phyloP scores from a whole-genome alignment of 2,329 filamentous ascomycete genomes.

The Cercospora brassicicola region DNA sequence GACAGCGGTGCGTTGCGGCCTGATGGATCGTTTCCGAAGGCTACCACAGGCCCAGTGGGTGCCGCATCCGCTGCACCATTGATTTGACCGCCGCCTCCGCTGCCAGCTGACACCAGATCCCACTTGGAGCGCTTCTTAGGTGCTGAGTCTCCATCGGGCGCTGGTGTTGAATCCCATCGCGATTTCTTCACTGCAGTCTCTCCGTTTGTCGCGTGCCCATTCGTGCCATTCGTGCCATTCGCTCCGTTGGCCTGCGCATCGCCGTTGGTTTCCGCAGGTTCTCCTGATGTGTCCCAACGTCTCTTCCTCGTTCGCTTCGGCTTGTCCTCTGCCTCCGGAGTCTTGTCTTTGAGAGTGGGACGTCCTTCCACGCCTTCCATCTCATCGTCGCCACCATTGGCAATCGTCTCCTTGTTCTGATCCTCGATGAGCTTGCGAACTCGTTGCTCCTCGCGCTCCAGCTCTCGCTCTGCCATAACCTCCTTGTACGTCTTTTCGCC shows the following conservation, averaged over 20 bases:
- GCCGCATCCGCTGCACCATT: constrained; percentile 60
- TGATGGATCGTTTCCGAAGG: constrained; percentile 79
- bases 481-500: constrained; percentile 80
- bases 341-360: constrained; percentile 67
- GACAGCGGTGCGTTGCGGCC: constrained; percentile 78
- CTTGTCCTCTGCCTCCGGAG: constrained; percentile 42
- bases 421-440: constrained; percentile 78
- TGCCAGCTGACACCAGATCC: constrained; percentile 76
- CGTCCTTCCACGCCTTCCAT: constrained; percentile 63
- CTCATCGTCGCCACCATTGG: constrained; percentile 70
- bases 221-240: constrained; percentile 16
- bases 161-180: constrained; percentile 79
- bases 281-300: constrained; percentile 76
- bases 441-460: constrained; percentile 91
- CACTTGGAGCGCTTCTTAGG: constrained; percentile 80
- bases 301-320: constrained; percentile 77
- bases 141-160: constrained; percentile 54
- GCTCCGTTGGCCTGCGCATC: constrained; percentile 4
- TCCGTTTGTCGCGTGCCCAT: constrained; percentile 28
- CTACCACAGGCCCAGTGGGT: constrained; percentile 39
- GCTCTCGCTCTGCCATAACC: constrained; percentile 83
- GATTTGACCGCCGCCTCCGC: constrained; percentile 69
- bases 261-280: constrained; percentile 36
- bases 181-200: constrained; percentile 62
- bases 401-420: constrained; percentile 62